A percentile compares a stretch with the other conserved stretches of the same genome.
Conservation (phyloP, 768 basidiomycete species). For the Agaricus subrufescens region DNA sequence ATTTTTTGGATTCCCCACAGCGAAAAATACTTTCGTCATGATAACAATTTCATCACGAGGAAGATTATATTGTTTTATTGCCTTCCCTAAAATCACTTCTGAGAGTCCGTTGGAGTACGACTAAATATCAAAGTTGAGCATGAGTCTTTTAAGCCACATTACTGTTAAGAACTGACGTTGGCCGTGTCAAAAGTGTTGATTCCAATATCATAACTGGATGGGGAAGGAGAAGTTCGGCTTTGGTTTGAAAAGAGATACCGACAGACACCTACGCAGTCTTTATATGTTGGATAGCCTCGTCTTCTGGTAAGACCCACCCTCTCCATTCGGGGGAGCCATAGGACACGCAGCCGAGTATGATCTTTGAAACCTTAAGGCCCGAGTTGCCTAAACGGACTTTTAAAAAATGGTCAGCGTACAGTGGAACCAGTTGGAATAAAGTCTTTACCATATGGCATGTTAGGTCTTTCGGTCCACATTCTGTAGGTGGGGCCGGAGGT, state of each 20-base stretch:
- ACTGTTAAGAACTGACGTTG: constrained; percentile 25
- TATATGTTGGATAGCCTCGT: constrained; percentile 49
- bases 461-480: too few relatives aligned
- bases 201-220: constrained; percentile 51
- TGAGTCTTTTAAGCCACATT: background rate
- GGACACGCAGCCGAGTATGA: constrained; percentile 57
- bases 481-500: too few relatives aligned
- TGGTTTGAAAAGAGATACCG: too few relatives aligned
- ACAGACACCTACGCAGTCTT: constrained; percentile 33
- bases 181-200: constrained; percentile 62
- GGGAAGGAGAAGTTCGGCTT: too few relatives aligned
- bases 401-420: too few relatives aligned
- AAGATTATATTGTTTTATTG: constrained; percentile 58
- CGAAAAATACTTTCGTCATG: constrained; percentile 56
- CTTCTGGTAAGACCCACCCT: constrained; percentile 40
- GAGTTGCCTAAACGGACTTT: constrained; percentile 48
- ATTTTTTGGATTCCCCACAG: constrained; percentile 20
- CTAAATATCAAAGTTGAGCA: constrained; percentile 21
- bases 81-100: constrained; percentile 66
- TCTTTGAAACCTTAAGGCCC: constrained; percentile 27
- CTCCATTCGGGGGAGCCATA: constrained; percentile 53
- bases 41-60: constrained; percentile 76
- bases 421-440: too few relatives aligned
- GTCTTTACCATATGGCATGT: too few relatives aligned
- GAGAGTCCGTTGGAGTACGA: constrained; percentile 63